These are phyloP conservation scores for Teunomyces lycoperdinae DNA, from an alignment of 805 yeast genomes.

Conservation along the genomic window DNA sequence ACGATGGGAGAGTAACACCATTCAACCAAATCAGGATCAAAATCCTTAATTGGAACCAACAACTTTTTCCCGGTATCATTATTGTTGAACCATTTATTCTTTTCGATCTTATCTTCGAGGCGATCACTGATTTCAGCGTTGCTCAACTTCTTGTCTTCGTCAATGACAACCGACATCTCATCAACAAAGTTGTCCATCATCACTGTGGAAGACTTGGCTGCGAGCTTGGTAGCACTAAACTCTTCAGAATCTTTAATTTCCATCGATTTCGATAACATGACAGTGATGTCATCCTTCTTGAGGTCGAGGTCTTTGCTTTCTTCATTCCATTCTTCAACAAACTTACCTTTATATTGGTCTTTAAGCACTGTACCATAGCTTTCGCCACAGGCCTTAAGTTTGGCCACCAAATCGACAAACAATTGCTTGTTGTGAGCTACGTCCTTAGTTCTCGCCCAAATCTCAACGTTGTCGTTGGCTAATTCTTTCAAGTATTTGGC, in stretches of 20 bases:
- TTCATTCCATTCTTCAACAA: constrained; percentile 75
- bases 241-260: constrained; percentile 82
- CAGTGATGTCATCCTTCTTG: constrained; percentile 45
- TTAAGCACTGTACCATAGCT: constrained; percentile 68
- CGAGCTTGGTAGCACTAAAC: constrained; percentile 58
- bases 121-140: constrained; percentile 71
- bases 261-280: constrained; percentile 54
- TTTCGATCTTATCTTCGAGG: constrained; percentile 77
- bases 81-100: constrained; percentile 62
- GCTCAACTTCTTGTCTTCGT: constrained; percentile 76
- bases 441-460: constrained; percentile 82
- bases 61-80: constrained; percentile 54
- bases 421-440: constrained; percentile 66
- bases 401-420: constrained; percentile 55
- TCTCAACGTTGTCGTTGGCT: constrained; percentile 41
- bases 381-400: constrained; percentile 35
- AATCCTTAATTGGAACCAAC: constrained; percentile 51
- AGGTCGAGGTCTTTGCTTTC: constrained; percentile 20
- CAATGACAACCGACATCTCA: constrained; percentile 83
- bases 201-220: constrained; percentile 73
- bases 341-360: constrained; percentile 80
- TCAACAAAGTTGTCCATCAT: constrained; percentile 82
- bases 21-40: constrained; percentile 74
- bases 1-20: constrained; percentile 94
- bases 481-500: constrained; percentile 73